Conservation (phyloP, 345 rosid species). For the Sonneratia alba region DNA sequence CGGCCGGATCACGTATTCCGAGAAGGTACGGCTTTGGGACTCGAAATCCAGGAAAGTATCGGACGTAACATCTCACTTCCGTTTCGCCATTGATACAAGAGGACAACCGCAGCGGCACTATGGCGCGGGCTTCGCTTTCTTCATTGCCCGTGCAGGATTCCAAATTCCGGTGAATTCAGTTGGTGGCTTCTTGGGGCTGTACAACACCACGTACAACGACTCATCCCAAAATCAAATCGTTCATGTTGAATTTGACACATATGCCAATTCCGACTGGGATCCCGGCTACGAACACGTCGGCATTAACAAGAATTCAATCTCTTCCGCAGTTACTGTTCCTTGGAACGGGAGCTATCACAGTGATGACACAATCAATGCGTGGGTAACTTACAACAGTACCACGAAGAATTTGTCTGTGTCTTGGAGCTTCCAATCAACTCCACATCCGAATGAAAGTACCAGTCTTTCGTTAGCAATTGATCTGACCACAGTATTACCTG, state of each 20-base stretch:
- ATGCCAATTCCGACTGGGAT: constrained; percentile 18
- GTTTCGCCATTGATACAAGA: constrained; percentile 18
- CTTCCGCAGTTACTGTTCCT: constrained; percentile 15
- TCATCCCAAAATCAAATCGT: constrained; percentile 16
- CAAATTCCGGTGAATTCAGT: constrained; percentile 33
- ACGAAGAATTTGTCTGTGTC: constrained; percentile 21
- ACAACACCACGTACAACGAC: constrained; percentile 12
- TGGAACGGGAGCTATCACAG: constrained; percentile 35
- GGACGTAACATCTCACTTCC: constrained; percentile 25
- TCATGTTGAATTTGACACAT: constrained; percentile 25
- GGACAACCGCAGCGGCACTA: rapidly evolving
- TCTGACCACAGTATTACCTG: constrained; percentile 18
- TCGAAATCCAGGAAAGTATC: constrained; percentile 12
- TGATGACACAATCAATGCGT: constrained; percentile 18
- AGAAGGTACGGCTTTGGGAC: constrained; percentile 23
- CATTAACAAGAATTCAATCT: constrained; percentile 28
- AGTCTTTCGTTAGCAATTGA: constrained; percentile 19
- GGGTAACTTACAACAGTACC: constrained; percentile 25
- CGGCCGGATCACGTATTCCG: constrained; percentile 25
- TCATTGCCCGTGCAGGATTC: constrained; percentile 26
- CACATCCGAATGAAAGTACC: not conserved
- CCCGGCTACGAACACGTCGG: constrained; percentile 30
- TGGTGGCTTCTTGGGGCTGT: constrained; percentile 35
- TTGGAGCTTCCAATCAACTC: constrained; percentile 17
- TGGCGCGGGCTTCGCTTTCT: constrained; percentile 29